Conservation (phyloP, 2,329 filamentous ascomycete species). For the Magnaporthiopsis rhizophila region DNA sequence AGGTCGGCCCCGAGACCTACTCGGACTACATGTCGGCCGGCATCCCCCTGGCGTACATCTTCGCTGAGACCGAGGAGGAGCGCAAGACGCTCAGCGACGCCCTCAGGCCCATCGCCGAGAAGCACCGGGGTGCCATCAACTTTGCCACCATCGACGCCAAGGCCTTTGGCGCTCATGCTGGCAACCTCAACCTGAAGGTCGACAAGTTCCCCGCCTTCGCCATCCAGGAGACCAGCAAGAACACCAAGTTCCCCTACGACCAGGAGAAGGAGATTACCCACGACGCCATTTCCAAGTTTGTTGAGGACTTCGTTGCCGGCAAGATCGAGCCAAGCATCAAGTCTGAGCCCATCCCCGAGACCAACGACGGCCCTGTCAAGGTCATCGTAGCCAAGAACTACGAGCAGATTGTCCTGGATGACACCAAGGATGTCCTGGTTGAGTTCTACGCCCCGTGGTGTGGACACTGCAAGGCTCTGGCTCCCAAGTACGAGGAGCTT, state of each 20-base stretch:
- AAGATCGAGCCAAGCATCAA: conserved; percentile 96
- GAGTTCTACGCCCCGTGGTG: conserved; percentile 99
- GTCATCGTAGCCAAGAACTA: conserved; percentile 92
- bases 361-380: conserved; percentile 79
- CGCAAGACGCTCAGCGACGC: conserved; percentile 67
- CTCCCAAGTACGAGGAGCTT: conserved; percentile 93
- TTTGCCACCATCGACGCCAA: conserved; percentile 96
- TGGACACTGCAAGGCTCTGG: conserved; percentile 98
- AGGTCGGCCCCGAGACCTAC: conserved; percentile 97
- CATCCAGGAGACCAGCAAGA: conserved; percentile 92
- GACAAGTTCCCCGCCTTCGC: conserved; percentile 96
- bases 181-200: conserved; percentile 93
- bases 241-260: conserved; percentile 94
- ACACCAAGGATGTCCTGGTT: conserved; percentile 91
- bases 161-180: conserved; percentile 86
- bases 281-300: conserved; percentile 67
- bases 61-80: conserved; percentile 86
- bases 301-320: conserved; percentile 75
- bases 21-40: conserved; percentile 87
- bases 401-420: conserved; percentile 82
- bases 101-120: conserved; percentile 80
- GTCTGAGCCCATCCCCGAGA: conserved; percentile 93
- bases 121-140: conserved; percentile 91
- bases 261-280: conserved; percentile 71
- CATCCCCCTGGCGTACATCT: conserved; percentile 94